These are phyloP conservation scores for Amanita phalloides DNA, from an alignment of 768 basidiomycete species.

Conservation along the genomic window DNA sequence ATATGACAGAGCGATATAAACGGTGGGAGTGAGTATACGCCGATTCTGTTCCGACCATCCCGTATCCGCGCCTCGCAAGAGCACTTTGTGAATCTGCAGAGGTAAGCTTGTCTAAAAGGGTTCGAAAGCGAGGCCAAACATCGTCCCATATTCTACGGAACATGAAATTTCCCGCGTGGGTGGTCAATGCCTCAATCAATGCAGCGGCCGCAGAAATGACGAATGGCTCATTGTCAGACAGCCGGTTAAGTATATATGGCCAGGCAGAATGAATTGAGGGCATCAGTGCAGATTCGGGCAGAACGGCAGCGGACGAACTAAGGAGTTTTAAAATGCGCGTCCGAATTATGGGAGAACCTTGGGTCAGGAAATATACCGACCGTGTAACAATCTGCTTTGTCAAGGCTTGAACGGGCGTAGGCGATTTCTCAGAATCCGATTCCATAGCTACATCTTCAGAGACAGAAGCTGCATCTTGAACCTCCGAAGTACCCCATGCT, in stretches of 20 bases:
- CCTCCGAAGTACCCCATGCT: slow-evolving; percentile 38
- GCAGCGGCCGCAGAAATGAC: slow-evolving; percentile 70
- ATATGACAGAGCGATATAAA: slow-evolving; percentile 65
- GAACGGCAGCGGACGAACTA: slow-evolving; percentile 59
- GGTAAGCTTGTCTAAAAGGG: slow-evolving; percentile 49
- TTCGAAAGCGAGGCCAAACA: slow-evolving; percentile 77
- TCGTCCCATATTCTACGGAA: slow-evolving; percentile 79
- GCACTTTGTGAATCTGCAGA: slow-evolving; percentile 58
- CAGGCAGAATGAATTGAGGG: slow-evolving; percentile 83
- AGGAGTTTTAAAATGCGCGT: slow-evolving; percentile 74
- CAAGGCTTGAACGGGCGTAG: slow-evolving; percentile 64
- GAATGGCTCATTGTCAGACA: slow-evolving; percentile 62
- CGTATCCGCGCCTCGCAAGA: slow-evolving; percentile 42
- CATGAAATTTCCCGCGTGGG: slow-evolving; percentile 79
- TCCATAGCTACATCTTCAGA: slow-evolving; percentile 13
- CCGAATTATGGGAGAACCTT: slow-evolving; percentile 78
- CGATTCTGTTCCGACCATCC: slow-evolving; percentile 50
- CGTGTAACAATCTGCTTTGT: slow-evolving; percentile 81
- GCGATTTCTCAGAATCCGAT: slow-evolving; percentile 35
- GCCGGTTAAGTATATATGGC: slow-evolving; percentile 87
- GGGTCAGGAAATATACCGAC: slow-evolving; percentile 85
- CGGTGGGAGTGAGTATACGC: slow-evolving; percentile 77
- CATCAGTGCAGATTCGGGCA: slow-evolving; percentile 64
- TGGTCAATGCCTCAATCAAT: slow-evolving; percentile 63
- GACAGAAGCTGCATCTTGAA: slow-evolving; percentile 4